These are phyloP conservation scores for Aspergillus felis DNA, from an alignment of 2,329 filamentous ascomycete species.

Conservation along the genomic window DNA sequence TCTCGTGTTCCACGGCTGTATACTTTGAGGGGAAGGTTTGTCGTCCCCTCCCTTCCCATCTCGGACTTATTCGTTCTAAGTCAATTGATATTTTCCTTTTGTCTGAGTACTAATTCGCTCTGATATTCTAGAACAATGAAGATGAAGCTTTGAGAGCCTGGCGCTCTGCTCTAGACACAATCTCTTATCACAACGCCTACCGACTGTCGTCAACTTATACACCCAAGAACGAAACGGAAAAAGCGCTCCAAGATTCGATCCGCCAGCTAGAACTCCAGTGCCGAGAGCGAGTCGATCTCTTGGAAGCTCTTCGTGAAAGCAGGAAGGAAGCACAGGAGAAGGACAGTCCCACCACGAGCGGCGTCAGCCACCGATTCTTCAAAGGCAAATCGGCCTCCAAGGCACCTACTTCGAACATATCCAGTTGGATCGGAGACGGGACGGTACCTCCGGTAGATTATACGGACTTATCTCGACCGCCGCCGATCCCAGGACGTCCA, in stretches of 20 bases:
- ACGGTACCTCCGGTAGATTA: slow-evolving; percentile 79
- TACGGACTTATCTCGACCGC: slow-evolving; percentile 71
- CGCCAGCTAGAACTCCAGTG: slow-evolving; percentile 83
- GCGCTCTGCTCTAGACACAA: slow-evolving; percentile 82
- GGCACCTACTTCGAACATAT: slow-evolving; percentile 23
- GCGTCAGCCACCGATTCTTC: slow-evolving; percentile 17
- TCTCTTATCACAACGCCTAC: slow-evolving; percentile 79
- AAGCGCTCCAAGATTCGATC: slow-evolving; percentile 74
- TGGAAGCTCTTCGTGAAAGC: slow-evolving; percentile 73
- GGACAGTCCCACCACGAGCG: slow-evolving; percentile 20
- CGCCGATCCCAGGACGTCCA: slow-evolving; percentile 52
- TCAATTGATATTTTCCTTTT: background rate
- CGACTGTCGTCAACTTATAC: slow-evolving; percentile 65
- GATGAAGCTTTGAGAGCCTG: slow-evolving; percentile 85
- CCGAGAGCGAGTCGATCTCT: slow-evolving; percentile 84
- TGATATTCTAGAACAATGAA: slow-evolving; percentile 71
- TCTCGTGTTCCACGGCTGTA: slow-evolving; percentile 90
- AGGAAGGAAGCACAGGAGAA: slow-evolving; percentile 50
- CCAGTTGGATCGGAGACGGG: slow-evolving; percentile 71
- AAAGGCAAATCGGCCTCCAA: slow-evolving; percentile 26
- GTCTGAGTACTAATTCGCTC: background rate
- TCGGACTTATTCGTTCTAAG: background rate
- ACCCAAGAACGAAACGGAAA: slow-evolving; percentile 77
- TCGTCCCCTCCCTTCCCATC: slow-evolving; percentile 3
- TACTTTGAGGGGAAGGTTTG: slow-evolving; percentile 90